phyloP scores from a whole-genome alignment of 495 filamentous ascomycete genomes.

The Penicillium fimorum region DNA sequence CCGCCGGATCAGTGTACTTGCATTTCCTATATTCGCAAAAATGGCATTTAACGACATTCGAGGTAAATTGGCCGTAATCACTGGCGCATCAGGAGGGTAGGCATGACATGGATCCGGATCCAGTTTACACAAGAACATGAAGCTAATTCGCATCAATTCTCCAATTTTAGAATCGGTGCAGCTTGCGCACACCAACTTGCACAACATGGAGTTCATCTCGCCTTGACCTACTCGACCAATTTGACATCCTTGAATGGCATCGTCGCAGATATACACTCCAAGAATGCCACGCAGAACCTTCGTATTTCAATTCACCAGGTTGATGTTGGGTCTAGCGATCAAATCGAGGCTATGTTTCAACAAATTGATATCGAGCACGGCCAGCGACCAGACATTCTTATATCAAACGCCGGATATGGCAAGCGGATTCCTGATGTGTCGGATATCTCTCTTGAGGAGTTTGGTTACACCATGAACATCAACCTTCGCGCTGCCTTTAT shows the following conservation, averaged over 20 bases:
- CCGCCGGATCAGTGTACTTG: not conserved
- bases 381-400: conserved; percentile 58
- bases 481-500: conserved; percentile 67
- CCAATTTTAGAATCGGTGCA: conserved; percentile 54
- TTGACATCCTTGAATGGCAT: conserved; percentile 46
- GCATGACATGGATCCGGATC: conserved; percentile 3
- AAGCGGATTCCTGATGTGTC: conserved; percentile 49
- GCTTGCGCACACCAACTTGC: conserved; percentile 58
- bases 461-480: conserved; percentile 62
- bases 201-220: conserved; percentile 53
- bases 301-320: conserved; percentile 56
- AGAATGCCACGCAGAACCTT: conserved; percentile 30
- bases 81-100: conserved; percentile 66
- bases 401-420: conserved; percentile 58
- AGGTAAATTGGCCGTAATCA: conserved; percentile 61
- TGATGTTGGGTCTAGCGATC: conserved; percentile 52
- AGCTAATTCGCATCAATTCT: not conserved
- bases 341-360: conserved; percentile 51
- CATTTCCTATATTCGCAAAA: not conserved
- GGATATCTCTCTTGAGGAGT: conserved; percentile 59
- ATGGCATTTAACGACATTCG: conserved; percentile 51
- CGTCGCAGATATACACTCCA: conserved; percentile 35
- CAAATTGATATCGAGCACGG: conserved; percentile 52
- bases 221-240: conserved; percentile 62
- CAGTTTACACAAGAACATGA: not conserved